Base-by-base conservation (phyloP, 2,329 filamentous ascomycete species). In the Hypomyces perniciosus region DNA sequence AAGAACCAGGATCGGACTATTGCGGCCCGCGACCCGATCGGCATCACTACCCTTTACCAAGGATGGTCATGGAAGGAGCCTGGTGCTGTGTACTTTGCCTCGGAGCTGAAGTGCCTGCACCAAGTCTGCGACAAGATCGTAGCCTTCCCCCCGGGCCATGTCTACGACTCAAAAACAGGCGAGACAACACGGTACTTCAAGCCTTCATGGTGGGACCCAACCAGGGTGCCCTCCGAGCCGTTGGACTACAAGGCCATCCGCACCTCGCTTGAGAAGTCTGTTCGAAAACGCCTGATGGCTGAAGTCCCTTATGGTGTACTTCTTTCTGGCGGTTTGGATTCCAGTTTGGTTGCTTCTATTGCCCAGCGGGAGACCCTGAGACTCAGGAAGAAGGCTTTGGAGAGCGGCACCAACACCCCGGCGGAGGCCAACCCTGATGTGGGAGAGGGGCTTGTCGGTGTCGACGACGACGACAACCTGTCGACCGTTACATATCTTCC, bases 301-400 rank as follows among this genome's bases (percentile, higher is more conserved):
- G 93, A 99, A 72, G 93, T 99, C 34, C 93, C 93, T 12, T 99
- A 96, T 68, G 93, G 93, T 71, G 93, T 99, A 26, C 75, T 99
- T 53, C 78, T 99, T 45, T 99, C 93, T 47, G 93, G 93, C 64
- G 93, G 93, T 61, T 79, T 99, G 46, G 93, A 99, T 72, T 99
- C 93, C 43, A 96, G 90, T 68, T 74, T 99, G 71, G 90, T 96
- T 33, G 93, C 93, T 35, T 84, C 93, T 2, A 97, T 99, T 67
- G 92, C 93, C 20, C 92, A 97, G 74, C 83, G 93, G 52, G 93
- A 97, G 73, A 96, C 89, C 35, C 69, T 90, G 57, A 82, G 88
- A 55, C 76, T 92, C 65, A 87, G 84, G 72, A 75, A 86, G 69
- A 75, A 80, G 61, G 80, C 82, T 57, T 66, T 81, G 45, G 72